These are phyloP conservation scores for Volvox africanus DNA, from an alignment of 139 green algal species.

Conservation along the genomic window DNA sequence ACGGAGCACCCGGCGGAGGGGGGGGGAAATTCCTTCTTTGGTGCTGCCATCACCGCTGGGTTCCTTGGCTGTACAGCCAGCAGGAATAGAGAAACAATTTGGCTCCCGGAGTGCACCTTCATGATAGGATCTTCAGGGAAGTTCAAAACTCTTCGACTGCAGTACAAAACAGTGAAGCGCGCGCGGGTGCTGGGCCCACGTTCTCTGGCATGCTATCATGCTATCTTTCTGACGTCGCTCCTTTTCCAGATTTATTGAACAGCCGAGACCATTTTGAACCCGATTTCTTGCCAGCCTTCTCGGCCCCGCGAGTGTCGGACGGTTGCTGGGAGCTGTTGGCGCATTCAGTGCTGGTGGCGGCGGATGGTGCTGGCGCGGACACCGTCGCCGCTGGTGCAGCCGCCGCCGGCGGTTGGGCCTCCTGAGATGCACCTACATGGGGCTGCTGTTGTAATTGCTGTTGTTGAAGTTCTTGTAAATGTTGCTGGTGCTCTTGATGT, in stretches of 20 bases:
- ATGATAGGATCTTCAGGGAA: too few species aligned
- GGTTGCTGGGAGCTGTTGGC: not conserved
- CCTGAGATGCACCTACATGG: not conserved
- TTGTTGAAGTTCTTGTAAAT: too few species aligned
- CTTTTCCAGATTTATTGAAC: not conserved
- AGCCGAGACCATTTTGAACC: constrained; percentile 14
- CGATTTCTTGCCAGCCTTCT: constrained; percentile 15
- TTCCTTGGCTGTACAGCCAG: too few species aligned
- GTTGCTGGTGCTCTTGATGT: not conserved
- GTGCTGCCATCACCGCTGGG: not conserved
- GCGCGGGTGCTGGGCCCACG: not conserved
- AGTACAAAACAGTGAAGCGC: not conserved
- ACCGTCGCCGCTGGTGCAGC: not conserved
- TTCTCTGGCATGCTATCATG: not conserved
- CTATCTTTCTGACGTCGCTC: not conserved
- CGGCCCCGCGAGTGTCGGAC: too few species aligned
- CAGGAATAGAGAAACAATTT: not conserved
- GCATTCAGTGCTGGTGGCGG: not conserved
- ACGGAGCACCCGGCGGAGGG: too few species aligned
- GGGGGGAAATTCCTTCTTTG: not conserved
- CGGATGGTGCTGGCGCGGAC: not conserved
- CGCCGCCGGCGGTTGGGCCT: not conserved
- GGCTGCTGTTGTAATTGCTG: not conserved
- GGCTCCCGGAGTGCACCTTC: not conserved
- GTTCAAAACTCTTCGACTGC: not conserved